Evolutionary conservation across 805 yeast genomes (phyloP).

Genomic region (Starmerella asiatica): DNA sequence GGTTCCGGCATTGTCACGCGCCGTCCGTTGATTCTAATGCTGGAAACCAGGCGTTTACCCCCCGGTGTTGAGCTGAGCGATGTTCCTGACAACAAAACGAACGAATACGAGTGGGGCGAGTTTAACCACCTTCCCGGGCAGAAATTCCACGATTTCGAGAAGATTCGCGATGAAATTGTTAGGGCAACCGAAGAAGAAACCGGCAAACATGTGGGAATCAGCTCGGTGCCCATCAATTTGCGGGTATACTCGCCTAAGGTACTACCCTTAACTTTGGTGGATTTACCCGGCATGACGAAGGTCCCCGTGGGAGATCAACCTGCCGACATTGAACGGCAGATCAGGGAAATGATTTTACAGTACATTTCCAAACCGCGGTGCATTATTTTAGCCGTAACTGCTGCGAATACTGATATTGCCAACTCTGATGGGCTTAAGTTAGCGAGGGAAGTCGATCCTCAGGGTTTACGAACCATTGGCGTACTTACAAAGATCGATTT

Average conservation of each 20-base stretch:
- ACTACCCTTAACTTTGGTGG: constrained; percentile 83
- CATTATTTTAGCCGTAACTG: constrained; percentile 83
- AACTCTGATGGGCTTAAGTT: constrained; percentile 91
- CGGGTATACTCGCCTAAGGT: constrained; percentile 91
- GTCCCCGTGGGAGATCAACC: constrained; percentile 99
- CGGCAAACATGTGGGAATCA: constrained; percentile 65
- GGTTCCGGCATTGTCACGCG: constrained; percentile 90
- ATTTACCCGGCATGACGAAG: constrained; percentile 92
- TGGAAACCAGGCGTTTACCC: constrained; percentile 38
- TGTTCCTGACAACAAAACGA: constrained; percentile 22
- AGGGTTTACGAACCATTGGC: constrained; percentile 90
- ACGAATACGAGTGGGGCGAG: constrained; percentile 86
- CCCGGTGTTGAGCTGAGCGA: constrained; percentile 22
- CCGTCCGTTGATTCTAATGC: constrained; percentile 71
- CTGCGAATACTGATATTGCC: constrained; percentile 93
- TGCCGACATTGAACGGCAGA: constrained; percentile 87
- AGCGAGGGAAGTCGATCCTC: constrained; percentile 97
- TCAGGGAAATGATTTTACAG: constrained; percentile 82
- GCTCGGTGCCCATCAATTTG: constrained; percentile 82
- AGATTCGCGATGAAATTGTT: constrained; percentile 80
- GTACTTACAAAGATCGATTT: constrained; percentile 91
- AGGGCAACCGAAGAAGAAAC: constrained; percentile 79
- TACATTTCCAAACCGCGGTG: constrained; percentile 93
- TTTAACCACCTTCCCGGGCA: constrained; percentile 84
- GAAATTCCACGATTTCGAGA: constrained; percentile 74